phyloP scores from a whole-genome alignment of 805 yeast species.

The Wickerhamiella dianesei region DNA sequence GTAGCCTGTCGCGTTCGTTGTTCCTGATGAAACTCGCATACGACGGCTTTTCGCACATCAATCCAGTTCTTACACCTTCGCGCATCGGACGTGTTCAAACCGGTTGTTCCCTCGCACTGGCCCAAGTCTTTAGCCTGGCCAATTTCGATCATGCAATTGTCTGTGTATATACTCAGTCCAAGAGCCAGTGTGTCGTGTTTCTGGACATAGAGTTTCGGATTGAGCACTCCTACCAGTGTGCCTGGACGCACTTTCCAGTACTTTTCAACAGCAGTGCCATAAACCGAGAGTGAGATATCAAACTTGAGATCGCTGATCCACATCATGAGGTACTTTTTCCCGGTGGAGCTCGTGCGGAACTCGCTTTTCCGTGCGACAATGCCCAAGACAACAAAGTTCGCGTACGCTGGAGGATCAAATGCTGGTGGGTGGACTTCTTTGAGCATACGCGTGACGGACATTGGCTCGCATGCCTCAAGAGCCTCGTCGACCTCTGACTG shows the following conservation, averaged over 20 bases:
- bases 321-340: slow-evolving; percentile 46
- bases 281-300: slow-evolving; percentile 46
- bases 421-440: slow-evolving; percentile 51
- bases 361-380: slow-evolving; percentile 45
- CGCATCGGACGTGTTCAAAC: slow-evolving; percentile 32
- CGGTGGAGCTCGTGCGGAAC: slow-evolving; percentile 28
- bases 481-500: slow-evolving; percentile 3
- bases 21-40: slow-evolving; percentile 66
- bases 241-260: slow-evolving; percentile 68
- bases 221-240: slow-evolving; percentile 56
- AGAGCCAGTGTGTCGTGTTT: slow-evolving; percentile 27
- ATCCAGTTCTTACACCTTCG: slow-evolving; percentile 46
- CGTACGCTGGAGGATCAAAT: slow-evolving; percentile 46
- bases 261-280: slow-evolving; percentile 52
- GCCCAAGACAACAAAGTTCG: slow-evolving; percentile 76
- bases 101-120: slow-evolving; percentile 37
- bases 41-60: slow-evolving; percentile 36
- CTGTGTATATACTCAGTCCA: slow-evolving; percentile 40
- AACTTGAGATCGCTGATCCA: slow-evolving; percentile 55
- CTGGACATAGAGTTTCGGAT: slow-evolving; percentile 43
- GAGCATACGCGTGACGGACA: slow-evolving; percentile 8
- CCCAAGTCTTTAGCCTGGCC: slow-evolving; percentile 61
- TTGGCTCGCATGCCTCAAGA: slow-evolving; percentile 11
- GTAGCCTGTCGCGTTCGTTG: slow-evolving; percentile 36
- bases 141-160: slow-evolving; percentile 49